These are phyloP conservation scores for Xylariaceae sp. DNA, from an alignment of 2,329 filamentous ascomycete genomes.

Conservation along the genomic window DNA sequence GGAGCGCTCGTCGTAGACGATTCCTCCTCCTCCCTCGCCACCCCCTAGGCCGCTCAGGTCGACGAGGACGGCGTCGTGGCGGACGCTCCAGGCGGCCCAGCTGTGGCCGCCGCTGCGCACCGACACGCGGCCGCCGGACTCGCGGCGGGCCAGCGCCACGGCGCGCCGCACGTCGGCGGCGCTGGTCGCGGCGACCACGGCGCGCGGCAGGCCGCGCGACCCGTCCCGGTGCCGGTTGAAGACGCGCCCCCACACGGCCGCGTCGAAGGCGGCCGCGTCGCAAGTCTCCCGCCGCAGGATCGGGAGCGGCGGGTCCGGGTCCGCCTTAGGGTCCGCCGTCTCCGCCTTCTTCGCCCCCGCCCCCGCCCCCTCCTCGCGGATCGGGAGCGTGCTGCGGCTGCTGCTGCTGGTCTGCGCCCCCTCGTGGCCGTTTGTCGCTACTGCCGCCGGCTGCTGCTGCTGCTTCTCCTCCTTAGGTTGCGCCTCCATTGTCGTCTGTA, in stretches of 20 bases:
- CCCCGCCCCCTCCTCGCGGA: too few species aligned
- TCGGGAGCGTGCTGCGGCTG: too few species aligned
- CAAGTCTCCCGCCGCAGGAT: constrained; percentile 2
- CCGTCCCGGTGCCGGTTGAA: constrained; percentile 34
- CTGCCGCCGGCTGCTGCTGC: too few species aligned
- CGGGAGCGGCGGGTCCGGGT: background rate
- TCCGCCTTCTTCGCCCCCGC: too few species aligned
- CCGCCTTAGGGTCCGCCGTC: too few species aligned
- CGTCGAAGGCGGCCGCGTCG: constrained; percentile 13
- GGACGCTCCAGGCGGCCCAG: constrained; percentile 42
- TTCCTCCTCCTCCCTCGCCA: too few species aligned
- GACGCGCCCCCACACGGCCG: constrained; percentile 29
- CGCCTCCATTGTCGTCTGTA: too few species aligned
- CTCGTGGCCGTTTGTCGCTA: too few species aligned
- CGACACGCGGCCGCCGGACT: constrained; percentile 29
- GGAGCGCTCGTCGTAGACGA: constrained; percentile 32
- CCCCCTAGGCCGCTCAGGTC: constrained; percentile 26
- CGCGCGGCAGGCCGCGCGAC: constrained; percentile 27
- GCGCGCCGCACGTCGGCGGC: constrained; percentile 30
- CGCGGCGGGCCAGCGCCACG: constrained; percentile 30
- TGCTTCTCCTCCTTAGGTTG: too few species aligned
- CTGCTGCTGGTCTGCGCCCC: too few species aligned
- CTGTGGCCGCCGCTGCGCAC: constrained; percentile 41
- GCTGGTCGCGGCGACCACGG: constrained; percentile 32
- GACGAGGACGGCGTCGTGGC: constrained; percentile 35